Base-by-base conservation (phyloP, 1,284 basidiomycete species). In the Tilletiopsis washingtonensis region DNA sequence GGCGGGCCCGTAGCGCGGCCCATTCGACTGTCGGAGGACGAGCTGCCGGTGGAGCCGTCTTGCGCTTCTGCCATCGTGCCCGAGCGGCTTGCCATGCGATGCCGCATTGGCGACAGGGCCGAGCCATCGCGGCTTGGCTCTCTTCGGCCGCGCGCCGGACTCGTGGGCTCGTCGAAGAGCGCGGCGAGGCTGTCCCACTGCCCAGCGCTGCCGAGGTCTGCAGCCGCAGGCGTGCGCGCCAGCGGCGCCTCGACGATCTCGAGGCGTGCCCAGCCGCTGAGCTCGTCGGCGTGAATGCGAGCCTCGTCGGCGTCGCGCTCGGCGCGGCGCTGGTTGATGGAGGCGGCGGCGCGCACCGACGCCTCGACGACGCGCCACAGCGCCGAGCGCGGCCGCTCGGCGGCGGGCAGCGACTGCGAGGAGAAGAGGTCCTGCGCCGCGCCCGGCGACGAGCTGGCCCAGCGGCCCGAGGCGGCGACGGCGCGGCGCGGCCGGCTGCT, bases 111-210 rank as follows among this genome's bases (percentile, higher is more conserved):
- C 32, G 32, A 34, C 32, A 34, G 17, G 32, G 17, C 32, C 32
- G 32, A 34, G 32, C 2, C 17, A 17, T n/a, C 38, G 54, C 55
- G 29, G 54, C 54, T 5, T 51, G 52, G 32, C 56, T 51, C 1
- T 46, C 45, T 19, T 45, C 27, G 24, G 47, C 48, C 4, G 42
- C 17, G 15, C 21, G 4, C 14, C 47, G 46, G 15, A 21, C 23
- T 41, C 2, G 23, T 9, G 17, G 38, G 4, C 24, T 49, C 29
- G 5, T 65, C 60, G 39, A 64, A 57, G 11, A 67, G 53, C 19
- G 63, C 61, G 3, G 62, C 64, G 15, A 67, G 49, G 3, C 53
- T 61, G 20, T 63, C 59, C 64, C 64, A 67, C 24, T 67, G 61
- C 38, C 61, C 56, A 11, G 60, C 44, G 55, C 36, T 62, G 55